Evolutionary conservation across 192 early-diverging fungal genomes (phyloP).

Genomic region (Gonapodya prolifera): DNA sequence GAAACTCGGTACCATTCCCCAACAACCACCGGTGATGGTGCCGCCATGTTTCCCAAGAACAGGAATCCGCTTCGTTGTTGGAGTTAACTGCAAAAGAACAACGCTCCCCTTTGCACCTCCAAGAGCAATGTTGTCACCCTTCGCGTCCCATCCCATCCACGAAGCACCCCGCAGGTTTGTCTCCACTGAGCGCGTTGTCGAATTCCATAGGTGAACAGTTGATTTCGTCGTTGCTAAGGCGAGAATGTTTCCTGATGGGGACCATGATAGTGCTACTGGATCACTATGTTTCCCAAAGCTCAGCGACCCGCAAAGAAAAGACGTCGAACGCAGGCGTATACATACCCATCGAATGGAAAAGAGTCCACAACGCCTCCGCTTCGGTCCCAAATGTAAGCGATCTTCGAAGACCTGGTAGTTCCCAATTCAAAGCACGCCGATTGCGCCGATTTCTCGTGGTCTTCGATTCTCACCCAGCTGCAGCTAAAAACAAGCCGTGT

Average conservation of each 20-base stretch:
- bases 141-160: neutral
- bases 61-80: slow-evolving; percentile 9
- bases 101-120: neutral
- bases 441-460: neutral
- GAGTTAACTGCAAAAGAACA: neutral
- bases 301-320: no score
- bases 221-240: neutral
- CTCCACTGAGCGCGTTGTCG: neutral
- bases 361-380: neutral
- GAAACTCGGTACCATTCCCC: slow-evolving; percentile 12
- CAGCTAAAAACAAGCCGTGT: neutral
- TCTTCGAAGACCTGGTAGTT: neutral
- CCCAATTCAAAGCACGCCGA: neutral
- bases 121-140: neutral
- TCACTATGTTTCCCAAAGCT: neutral
- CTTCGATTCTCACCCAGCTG: neutral
- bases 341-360: neutral
- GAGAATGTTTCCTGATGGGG: neutral
- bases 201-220: neutral
- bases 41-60: slow-evolving; percentile 38
- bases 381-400: neutral
- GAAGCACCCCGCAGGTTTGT: neutral
- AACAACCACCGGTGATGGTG: slow-evolving; percentile 22
- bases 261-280: neutral
- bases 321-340: neutral